Base-by-base conservation (phyloP, 495 filamentous ascomycete genomes). In the Rostrohypoxylon terebratum region DNA sequence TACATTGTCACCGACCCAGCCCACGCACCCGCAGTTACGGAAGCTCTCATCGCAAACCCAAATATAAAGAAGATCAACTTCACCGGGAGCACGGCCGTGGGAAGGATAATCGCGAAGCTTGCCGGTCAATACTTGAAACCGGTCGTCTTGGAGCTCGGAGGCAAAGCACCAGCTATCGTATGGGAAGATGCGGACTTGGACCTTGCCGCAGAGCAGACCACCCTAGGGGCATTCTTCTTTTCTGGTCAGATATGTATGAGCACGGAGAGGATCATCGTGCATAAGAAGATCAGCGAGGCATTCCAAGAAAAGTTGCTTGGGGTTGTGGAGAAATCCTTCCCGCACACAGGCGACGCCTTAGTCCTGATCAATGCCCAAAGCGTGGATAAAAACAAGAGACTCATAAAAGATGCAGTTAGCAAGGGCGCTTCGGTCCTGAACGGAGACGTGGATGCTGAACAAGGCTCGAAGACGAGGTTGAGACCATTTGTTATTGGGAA, bases 221-320 rank as follows among this genome's bases (percentile, higher is more conserved):
- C 83, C 0, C 59, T 83, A 4, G 88, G 88, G 1, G 81, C 87
- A 3, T 87, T 89, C 77, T 61, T 87, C 45, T 83, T 87, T 74
- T 77, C 87, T 21, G 94, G 94, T 0, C 94, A 98, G 83, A 88
- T 96, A 55, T 98, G 94, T 83, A 78, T 98, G 94, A 87, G 89
- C 2, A 97, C 94, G 0, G 94, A 97, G 82, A 89, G 91, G 25
- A 92, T 98, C 76, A 80, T 97, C 20, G 92, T 97, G 21, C 92
- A 96, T 76, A 87, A 87, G 40, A 83, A 85, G 14, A 79, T 97
- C 59, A 86, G 86, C 25, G 84, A 85, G 10, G 77, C 87, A 51
- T 98, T 97, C 78, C 86, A 88, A 55, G 79, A 83, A 55, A 85
- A 88, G 69, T 79, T 94, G 9, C 84, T 88, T 59, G 74, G 77